Evolutionary conservation across 1,284 basidiomycete species (phyloP), one percentile per base, ranked within the genome.

Genomic region (Heliocybe sulcata): DNA sequence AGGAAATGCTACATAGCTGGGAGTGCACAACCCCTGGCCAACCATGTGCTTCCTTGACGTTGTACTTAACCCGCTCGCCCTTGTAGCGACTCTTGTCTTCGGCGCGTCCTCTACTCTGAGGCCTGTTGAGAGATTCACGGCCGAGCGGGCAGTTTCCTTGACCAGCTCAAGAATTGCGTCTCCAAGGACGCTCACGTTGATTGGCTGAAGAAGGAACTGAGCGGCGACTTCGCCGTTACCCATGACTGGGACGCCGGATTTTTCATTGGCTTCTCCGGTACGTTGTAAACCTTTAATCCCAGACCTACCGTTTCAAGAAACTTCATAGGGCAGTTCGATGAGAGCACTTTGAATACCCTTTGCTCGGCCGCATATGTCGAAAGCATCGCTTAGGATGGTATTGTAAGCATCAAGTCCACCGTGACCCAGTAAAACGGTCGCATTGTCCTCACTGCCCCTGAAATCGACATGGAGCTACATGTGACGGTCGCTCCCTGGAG

Each of bases 231-330:
- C 26, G 69, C 68, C n/a, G 56, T 74, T 58, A 67, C 60, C 53
- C 71, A 74, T 60, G 63, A 72, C 49, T 76, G 70, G 64, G 59
- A 69, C 54, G 58, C 67, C 20, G 66, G 68, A 20, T 48, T 69
- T 52, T 61, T 81, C 59, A 77, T 81, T 59, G 84, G 82, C 23
- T 82, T 83, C 72, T 80, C 86, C 60, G 86, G 87, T 66, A 70
- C 67, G 60, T 25, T 47, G 33, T 35, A 25, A 16, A 49, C n/a
- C 29, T 19, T 31, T 6, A 4, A 12, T 31, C 4, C 29, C 6
- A 31, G 29, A 4, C 12, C 12, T 31, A 12, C 29, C 29, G 29
- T 31, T 12, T 31, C 6, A 31, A 31, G 4, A 12, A 31, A 31
- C 29, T 31, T 6, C 12, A 31, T 12, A 31, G 29, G 29, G 6